Evolutionary conservation across 495 filamentous ascomycete species (phyloP).

Genomic region (Extremus antarcticus): DNA sequence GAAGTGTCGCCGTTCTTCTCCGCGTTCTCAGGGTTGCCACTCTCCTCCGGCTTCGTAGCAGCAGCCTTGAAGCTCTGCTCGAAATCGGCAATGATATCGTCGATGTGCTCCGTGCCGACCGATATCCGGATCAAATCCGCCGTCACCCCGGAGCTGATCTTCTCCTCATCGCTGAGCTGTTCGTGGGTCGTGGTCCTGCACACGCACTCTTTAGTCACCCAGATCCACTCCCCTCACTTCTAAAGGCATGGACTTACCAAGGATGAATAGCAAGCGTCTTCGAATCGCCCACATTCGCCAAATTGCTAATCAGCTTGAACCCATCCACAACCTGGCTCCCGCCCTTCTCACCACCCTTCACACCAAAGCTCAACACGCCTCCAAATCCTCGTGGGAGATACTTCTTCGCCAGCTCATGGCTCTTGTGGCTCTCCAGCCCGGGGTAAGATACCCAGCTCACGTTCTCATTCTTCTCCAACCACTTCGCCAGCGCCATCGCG

Average conservation of each 20-base stretch:
- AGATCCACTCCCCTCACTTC: background rate
- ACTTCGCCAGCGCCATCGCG: conserved; percentile 66
- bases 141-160: conserved; percentile 67
- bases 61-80: conserved; percentile 70
- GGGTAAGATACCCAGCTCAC: conserved; percentile 94
- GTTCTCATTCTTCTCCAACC: conserved; percentile 72
- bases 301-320: conserved; percentile 89
- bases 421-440: conserved; percentile 71
- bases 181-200: conserved; percentile 76
- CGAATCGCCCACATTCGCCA: conserved; percentile 66
- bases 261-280: conserved; percentile 95
- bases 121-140: conserved; percentile 95
- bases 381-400: conserved; percentile 83
- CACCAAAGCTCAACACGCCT: conserved; percentile 84
- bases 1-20: conserved; percentile 29
- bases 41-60: conserved; percentile 30
- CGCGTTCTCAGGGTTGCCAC: conserved; percentile 33
- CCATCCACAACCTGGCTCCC: conserved; percentile 84
- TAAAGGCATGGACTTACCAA: conserved; percentile 37
- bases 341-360: conserved; percentile 74
- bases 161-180: conserved; percentile 80
- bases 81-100: conserved; percentile 96
- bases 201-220: background rate
- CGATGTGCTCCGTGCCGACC: conserved; percentile 93
- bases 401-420: conserved; percentile 74